Evolutionary conservation across 1,284 basidiomycete genomes (phyloP).

Genomic region (Ceratobasidium sp.): DNA sequence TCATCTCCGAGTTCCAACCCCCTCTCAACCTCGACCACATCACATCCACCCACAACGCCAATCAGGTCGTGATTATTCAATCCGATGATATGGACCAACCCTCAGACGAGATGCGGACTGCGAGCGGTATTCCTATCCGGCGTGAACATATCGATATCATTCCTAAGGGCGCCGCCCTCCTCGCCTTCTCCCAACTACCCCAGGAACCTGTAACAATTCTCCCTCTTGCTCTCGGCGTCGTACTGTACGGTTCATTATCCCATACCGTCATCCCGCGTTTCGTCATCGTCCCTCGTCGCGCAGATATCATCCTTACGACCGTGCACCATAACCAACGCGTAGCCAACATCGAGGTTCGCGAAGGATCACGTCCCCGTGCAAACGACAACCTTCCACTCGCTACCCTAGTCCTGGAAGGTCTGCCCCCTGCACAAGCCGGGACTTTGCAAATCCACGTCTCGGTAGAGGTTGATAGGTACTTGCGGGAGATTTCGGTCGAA

Average conservation of each 20-base stretch:
- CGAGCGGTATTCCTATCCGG: background rate
- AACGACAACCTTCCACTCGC: constrained; percentile 13
- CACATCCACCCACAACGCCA: background rate
- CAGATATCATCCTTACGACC: constrained; percentile 4
- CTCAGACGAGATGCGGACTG: background rate
- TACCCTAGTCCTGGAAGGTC: background rate
- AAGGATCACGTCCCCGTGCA: constrained; percentile 18
- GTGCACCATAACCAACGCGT: constrained; percentile 17
- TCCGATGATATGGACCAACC: background rate
- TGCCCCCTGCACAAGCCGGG: constrained; percentile 8
- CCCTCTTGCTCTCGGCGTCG: background rate
- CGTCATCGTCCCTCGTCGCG: background rate
- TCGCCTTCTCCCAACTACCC: background rate
- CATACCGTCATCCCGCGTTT: background rate
- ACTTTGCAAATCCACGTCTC: constrained; percentile 6
- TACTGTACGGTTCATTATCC: background rate
- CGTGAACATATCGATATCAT: background rate
- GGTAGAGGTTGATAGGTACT: constrained; percentile 2
- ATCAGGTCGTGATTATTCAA: background rate
- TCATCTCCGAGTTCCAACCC: background rate
- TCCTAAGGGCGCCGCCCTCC: background rate
- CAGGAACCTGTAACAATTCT: constrained; percentile 10
- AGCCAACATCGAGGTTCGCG: constrained; percentile 7
- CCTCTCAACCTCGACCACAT: background rate
- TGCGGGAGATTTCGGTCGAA: background rate